Base-by-base conservation (phyloP, 179 eudicot species). In the Beta lomatogona region DNA sequence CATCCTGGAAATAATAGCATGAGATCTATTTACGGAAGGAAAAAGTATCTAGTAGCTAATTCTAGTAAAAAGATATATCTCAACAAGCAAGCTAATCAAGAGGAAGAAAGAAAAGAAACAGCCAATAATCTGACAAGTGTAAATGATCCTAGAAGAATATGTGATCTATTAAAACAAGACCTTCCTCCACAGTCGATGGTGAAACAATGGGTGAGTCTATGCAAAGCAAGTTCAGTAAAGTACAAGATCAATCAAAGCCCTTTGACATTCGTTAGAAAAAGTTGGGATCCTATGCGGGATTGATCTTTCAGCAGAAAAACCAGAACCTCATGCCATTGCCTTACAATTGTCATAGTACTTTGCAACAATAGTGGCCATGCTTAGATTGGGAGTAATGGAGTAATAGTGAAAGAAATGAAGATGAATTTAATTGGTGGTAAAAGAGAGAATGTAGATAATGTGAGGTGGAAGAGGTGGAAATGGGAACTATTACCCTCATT, bases 1-100 rank as follows among this genome's bases (percentile, higher is more conserved):
- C 97, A 94, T 91, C 90, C 99, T 95, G 91, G 78, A 86, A 84
- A 57, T 46, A 82, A 83, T 58, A 77, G 54, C 65, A 77, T 46
- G 82, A 58, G 71, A 71, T 52, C 77, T 46, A 54, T 44, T 82
- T 64, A 69, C 22, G 5, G 45, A 63, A 59, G 65, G 61, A 71
- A 25, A 71, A 44, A 25, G 44, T 45, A 25, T 57, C 36, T 16
- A 77, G 14, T 73, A 6, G 31, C 44, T 73, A 28, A 14, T 5
- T 54, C 44, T 25, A 73, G 46, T 2, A 73, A 13, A 53, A 53
- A 41, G 10, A 73, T 55, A 15, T 18, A 8, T 57, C 21, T 18
- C 21, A 55, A 57, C 50, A 36, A 15, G 65, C 77, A 57, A 75
- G 50, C 25, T 75, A 36, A 18, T n/a, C 16, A n/a, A 71, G 7